Conservation (phyloP, 768 basidiomycete species). For the Auricularia sp. region DNA sequence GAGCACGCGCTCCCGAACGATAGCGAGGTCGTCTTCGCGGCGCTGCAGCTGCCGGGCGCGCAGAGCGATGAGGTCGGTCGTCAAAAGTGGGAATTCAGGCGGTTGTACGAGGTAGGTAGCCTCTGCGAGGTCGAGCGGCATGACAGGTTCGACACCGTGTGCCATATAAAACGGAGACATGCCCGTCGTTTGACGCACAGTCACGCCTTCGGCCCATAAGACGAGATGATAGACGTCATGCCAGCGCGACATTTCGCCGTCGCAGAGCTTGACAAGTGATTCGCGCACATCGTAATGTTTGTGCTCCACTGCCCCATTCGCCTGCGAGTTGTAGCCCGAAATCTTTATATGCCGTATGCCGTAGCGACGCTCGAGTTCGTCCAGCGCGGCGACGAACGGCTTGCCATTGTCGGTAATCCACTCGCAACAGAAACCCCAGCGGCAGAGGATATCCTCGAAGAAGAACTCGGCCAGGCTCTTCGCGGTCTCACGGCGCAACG, state of each 20-base stretch:
- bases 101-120: constrained; percentile 21
- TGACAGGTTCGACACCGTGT: constrained; percentile 22
- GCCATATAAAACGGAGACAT: constrained; percentile 13
- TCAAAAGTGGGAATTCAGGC: background rate
- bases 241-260: background rate
- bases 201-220: constrained; percentile 7
- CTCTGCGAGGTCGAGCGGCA: constrained; percentile 25
- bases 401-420: constrained; percentile 8
- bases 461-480: constrained; percentile 4
- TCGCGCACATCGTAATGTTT: constrained; percentile 5
- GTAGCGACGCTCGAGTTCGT: background rate
- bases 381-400: constrained; percentile 1
- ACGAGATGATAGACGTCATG: background rate
- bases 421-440: constrained; percentile 8
- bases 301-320: constrained; percentile 4
- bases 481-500: constrained; percentile 13
- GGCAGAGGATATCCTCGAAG: constrained; percentile 8
- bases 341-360: constrained; percentile 5
- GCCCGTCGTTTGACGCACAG: background rate
- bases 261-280: constrained; percentile 7
- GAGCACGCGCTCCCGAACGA: background rate
- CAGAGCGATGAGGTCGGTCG: constrained; percentile 9
- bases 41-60: constrained; percentile 9
- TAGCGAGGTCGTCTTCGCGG: constrained; percentile 4
- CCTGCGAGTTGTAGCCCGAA: constrained; percentile 10